phyloP scores from a whole-genome alignment of 768 basidiomycete genomes.

The Tylopilus vinaceipallidus region DNA sequence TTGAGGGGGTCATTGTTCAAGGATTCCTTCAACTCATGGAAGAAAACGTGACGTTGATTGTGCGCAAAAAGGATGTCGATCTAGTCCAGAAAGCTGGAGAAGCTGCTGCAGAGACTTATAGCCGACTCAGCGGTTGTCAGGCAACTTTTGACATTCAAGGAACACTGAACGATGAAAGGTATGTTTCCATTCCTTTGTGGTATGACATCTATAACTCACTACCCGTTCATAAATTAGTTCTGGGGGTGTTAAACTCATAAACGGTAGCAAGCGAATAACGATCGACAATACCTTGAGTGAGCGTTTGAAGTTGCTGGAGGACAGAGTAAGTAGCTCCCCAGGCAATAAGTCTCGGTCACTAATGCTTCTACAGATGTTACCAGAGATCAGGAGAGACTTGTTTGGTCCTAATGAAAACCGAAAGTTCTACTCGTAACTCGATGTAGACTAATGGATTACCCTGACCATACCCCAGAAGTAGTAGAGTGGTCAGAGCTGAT shows the following conservation, averaged over 20 bases:
- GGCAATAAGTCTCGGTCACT: not conserved
- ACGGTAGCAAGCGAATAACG: conserved; percentile 73
- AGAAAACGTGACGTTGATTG: conserved; percentile 59
- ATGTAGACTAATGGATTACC: not conserved
- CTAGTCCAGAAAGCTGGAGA: conserved; percentile 61
- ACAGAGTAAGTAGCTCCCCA: too few species aligned
- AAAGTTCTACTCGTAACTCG: conserved; percentile 60
- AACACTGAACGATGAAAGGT: conserved; percentile 67
- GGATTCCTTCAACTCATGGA: conserved; percentile 84
- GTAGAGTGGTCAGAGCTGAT: too few species aligned
- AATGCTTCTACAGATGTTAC: conserved; percentile 76
- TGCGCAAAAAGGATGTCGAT: conserved; percentile 65
- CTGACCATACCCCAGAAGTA: too few species aligned
- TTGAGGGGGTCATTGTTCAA: conserved; percentile 84
- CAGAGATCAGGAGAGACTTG: conserved; percentile 85
- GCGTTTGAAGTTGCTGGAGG: conserved; percentile 66
- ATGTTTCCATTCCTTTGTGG: conserved; percentile 20
- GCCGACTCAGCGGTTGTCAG: conserved; percentile 72
- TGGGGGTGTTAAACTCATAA: conserved; percentile 56
- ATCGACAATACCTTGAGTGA: conserved; percentile 96
- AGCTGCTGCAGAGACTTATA: conserved; percentile 64
- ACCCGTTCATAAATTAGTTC: not conserved
- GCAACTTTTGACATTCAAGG: conserved; percentile 59
- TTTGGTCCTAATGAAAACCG: conserved; percentile 91
- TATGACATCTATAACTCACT: not conserved